A percentile compares a stretch with the other conserved stretches of the same genome.
phyloP scores from a whole-genome alignment of 805 yeast genomes.

The Metschnikowia bowlesiae region DNA sequence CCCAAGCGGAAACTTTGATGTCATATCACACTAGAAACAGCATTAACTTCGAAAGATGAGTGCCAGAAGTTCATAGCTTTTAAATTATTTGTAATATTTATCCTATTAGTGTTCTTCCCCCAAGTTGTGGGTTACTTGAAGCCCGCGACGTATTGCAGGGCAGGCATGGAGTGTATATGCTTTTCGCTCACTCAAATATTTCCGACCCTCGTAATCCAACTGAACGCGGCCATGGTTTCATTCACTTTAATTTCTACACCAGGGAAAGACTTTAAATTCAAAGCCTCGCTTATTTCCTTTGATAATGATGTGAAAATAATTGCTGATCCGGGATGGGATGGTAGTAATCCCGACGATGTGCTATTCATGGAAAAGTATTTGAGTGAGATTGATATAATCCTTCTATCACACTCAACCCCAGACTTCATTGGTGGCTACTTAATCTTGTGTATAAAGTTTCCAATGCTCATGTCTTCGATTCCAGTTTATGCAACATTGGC shows the following conservation, averaged over 20 bases:
- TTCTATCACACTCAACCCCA: constrained; percentile 83
- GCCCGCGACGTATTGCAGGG: background rate
- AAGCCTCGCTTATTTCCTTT: constrained; percentile 52
- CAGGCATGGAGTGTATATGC: background rate
- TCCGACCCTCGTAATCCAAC: background rate
- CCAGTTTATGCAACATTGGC: constrained; percentile 91
- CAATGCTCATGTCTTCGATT: constrained; percentile 52
- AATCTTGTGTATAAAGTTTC: constrained; percentile 54
- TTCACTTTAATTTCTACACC: constrained; percentile 29
- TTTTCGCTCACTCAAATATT: background rate
- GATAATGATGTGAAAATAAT: constrained; percentile 51
- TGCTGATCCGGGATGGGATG: constrained; percentile 78
- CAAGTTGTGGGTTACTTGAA: background rate
- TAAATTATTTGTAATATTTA: background rate
- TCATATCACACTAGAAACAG: constrained; percentile 41
- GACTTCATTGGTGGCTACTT: constrained; percentile 79
- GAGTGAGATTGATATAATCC: constrained; percentile 54
- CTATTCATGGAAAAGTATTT: constrained; percentile 32
- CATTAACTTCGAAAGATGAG: constrained; percentile 24
- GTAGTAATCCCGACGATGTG: constrained; percentile 33
- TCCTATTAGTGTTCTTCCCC: background rate
- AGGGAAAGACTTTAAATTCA: constrained; percentile 23
- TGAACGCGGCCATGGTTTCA: constrained; percentile 28
- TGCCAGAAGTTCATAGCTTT: background rate
- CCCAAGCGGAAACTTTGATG: constrained; percentile 46